Percentiles rank a stretch among this genome's conserved stretches.
These are phyloP conservation scores for Chlorophyllum brunneum DNA, from an alignment of 768 basidiomycete genomes.

Conservation along the genomic window DNA sequence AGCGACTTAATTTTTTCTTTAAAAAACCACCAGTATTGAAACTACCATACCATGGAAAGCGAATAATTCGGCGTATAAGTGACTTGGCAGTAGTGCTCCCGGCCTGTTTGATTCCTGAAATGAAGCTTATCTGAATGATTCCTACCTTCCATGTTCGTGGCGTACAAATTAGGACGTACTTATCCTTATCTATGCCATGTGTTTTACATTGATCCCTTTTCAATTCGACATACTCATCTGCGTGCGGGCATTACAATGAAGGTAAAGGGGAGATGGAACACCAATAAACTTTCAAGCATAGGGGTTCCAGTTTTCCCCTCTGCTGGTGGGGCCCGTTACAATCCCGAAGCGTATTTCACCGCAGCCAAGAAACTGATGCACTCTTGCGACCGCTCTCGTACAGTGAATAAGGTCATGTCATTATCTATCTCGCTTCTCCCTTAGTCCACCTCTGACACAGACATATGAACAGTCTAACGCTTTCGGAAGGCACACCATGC, in stretches of 20 bases:
- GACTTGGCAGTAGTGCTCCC: not conserved
- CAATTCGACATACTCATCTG: not conserved
- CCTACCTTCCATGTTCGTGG: slow-evolving; percentile 10
- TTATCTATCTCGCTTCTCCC: not conserved
- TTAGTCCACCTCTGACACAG: not conserved
- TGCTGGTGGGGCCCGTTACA: not conserved
- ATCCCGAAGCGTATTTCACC: too few relatives aligned
- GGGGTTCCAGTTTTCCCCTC: not conserved
- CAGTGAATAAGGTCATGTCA: not conserved
- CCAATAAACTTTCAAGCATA: slow-evolving; percentile 6
- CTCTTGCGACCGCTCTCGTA: too few relatives aligned
- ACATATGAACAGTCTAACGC: slow-evolving; percentile 5
- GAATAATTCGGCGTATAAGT: not conserved
- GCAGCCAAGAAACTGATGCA: too few relatives aligned
- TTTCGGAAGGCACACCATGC: not conserved
- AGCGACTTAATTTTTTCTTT: not conserved
- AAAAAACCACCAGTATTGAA: too few relatives aligned
- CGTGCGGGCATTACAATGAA: not conserved
- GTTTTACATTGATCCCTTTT: not conserved
- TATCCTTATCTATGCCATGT: not conserved
- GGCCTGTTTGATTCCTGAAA: not conserved
- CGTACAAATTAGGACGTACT: slow-evolving; percentile 2
- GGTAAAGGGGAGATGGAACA: slow-evolving; percentile 5
- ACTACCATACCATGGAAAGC: too few relatives aligned
- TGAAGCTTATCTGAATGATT: slow-evolving; percentile 8